phyloP scores from a whole-genome alignment of 257 asterid genomes.

The Salvia splendens region DNA sequence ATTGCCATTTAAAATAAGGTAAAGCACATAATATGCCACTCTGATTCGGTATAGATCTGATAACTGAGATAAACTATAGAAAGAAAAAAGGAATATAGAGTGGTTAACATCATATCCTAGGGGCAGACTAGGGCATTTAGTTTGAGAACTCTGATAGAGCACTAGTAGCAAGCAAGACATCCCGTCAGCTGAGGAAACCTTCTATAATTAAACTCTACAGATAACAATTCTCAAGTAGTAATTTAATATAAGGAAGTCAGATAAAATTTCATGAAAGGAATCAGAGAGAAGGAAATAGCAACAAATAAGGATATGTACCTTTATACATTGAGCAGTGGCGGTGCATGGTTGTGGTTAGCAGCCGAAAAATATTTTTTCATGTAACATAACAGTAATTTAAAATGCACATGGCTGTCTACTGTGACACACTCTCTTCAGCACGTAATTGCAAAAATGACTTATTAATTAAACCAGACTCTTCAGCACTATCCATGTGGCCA shows the following conservation, averaged over 20 bases:
- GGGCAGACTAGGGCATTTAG: conserved; percentile 16
- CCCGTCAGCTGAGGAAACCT: neutral
- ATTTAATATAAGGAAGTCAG: conserved; percentile 6
- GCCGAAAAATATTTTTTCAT: conserved; percentile 30
- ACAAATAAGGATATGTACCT: conserved; percentile 37
- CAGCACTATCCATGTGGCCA: conserved; percentile 33
- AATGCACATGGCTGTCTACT: conserved; percentile 39
- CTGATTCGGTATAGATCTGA: neutral
- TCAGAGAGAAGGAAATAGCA: conserved; percentile 35
- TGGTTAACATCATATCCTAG: neutral
- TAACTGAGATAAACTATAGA: conserved; percentile 1
- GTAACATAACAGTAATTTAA: conserved; percentile 26
- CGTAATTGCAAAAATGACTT: conserved; percentile 28
- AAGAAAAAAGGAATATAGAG: neutral
- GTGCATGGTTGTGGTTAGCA: conserved; percentile 28
- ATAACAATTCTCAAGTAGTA: neutral
- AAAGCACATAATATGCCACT: neutral
- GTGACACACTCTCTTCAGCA: conserved; percentile 22
- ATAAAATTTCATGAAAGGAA: conserved; percentile 26
- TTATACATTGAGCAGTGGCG: conserved; percentile 37
- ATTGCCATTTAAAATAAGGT: neutral
- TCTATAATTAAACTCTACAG: neutral
- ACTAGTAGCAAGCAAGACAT: conserved; percentile 3
- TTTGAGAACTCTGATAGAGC: neutral
- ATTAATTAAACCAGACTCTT: conserved; percentile 21